Base-by-base conservation (phyloP, 2,329 filamentous ascomycete species). In the Epichloe amarillans region DNA sequence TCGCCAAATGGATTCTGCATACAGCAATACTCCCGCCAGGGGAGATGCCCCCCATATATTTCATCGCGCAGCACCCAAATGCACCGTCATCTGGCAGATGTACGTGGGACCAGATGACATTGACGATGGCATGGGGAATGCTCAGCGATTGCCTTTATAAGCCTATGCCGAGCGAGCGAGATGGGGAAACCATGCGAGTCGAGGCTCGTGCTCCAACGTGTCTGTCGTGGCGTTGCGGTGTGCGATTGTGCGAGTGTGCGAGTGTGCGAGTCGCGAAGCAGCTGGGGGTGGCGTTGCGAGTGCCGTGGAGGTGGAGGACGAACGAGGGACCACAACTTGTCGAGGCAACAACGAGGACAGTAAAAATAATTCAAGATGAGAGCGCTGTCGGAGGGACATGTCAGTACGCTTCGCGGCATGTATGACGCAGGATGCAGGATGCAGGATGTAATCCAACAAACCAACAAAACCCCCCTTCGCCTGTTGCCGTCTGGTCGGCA, bases 21-120 rank as follows among this genome's bases (percentile, higher is more conserved):
- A 87, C 84, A 69, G 82, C 83, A 69, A 89, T 82, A 67, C 81
- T 87, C 72, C 84, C 85, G 66, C 79, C 80, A 57, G 86, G 86
- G 69, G 86, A 88, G 70, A 89, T 74, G 69, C 83, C 73, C 83
- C 83, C 82, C 65, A 87, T 74, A 64, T 80, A 75, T 68, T 81
- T 82, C 84, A 88, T 88, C 67, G 66, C 71, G 69, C 69, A 60
- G 63, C 62, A 57, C 59, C 61, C 57, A 58, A 64, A 62, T 60
- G 62, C 62, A 64, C 62, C 64, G 67, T 72, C 72, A 77, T 76
- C 70, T 71, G 73, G 66, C 64, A 19, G 62, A 53, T 56, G 49
- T 50, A 52, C 15, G 37, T 36, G 14, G 44, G 30, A 50, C 30
- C 17, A 19, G 30, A 47, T 17, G n/a, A 36, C 39, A 12, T 21